Percentiles rank a stretch among this genome's conserved stretches.
These are phyloP conservation scores for Globisporangium polare DNA, from an alignment of 352 stramenopile genomes.

Conservation along the genomic window DNA sequence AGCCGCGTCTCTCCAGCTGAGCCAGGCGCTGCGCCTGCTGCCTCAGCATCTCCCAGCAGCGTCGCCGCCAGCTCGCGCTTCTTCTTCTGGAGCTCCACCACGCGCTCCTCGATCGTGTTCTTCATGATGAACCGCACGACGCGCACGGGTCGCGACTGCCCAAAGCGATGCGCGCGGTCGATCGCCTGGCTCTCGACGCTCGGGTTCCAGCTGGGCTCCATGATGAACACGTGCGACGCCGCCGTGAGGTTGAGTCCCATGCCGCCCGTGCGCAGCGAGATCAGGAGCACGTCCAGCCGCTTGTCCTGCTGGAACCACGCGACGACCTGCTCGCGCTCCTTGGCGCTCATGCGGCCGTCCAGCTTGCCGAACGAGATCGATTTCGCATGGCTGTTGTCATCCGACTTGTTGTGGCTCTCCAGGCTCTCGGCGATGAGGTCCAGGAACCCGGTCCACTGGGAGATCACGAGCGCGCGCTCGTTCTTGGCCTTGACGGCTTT, in stretches of 20 bases:
- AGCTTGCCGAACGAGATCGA: constrained; percentile 46
- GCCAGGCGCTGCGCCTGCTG: constrained; percentile 11
- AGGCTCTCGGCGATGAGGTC: constrained; percentile 68
- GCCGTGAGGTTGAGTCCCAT: constrained; percentile 92
- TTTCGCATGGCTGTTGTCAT: constrained; percentile 1
- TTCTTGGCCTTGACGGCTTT: constrained; percentile 35
- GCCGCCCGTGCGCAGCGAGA: constrained; percentile 86
- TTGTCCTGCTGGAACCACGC: constrained; percentile 54
- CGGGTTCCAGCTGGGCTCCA: constrained; percentile 92
- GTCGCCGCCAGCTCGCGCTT: constrained; percentile 80
- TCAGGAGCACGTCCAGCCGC: constrained; percentile 75
- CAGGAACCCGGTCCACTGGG: constrained; percentile 84
- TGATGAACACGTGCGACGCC: constrained; percentile 91
- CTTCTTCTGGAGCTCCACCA: constrained; percentile 85
- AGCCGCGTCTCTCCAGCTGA: constrained; percentile 26
- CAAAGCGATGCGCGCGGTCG: constrained; percentile 86
- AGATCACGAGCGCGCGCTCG: constrained; percentile 80
- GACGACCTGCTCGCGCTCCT: constrained; percentile 59
- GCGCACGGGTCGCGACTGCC: constrained; percentile 63
- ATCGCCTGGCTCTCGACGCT: constrained; percentile 90
- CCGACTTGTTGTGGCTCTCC: constrained; percentile 23
- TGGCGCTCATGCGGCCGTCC: constrained; percentile 57
- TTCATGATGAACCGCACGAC: constrained; percentile 85
- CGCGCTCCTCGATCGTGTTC: constrained; percentile 88
- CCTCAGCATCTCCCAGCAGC: constrained; percentile 53